Conservation (phyloP, 176 grass and related monocot genomes). For the Tuctoria greenei region DNA sequence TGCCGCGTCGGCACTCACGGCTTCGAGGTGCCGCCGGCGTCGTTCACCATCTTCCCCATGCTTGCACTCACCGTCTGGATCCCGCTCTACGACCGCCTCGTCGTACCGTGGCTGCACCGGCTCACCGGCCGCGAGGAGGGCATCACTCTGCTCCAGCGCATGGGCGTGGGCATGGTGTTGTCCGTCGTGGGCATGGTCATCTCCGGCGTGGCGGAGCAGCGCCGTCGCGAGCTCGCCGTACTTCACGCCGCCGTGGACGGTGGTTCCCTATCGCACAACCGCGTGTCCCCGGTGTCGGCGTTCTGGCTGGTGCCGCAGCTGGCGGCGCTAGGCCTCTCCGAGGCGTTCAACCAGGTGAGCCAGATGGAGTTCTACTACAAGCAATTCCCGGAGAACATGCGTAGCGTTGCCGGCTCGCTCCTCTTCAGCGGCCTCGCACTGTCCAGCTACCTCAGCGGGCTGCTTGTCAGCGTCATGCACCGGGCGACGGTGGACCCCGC, state of each 20-base stretch:
- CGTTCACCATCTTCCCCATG: constrained; percentile 66
- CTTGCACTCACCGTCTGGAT: constrained; percentile 68
- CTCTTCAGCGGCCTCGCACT: constrained; percentile 55
- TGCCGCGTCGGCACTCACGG: constrained; percentile 28
- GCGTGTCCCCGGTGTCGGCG: constrained; percentile 28
- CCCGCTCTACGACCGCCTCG: constrained; percentile 58
- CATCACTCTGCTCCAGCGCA: constrained; percentile 63
- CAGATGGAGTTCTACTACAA: constrained; percentile 87
- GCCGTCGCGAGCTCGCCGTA: constrained; percentile 26
- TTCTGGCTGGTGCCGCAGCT: constrained; percentile 72
- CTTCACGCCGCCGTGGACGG: not conserved
- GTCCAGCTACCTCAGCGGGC: constrained; percentile 59
- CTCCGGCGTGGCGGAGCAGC: constrained; percentile 40
- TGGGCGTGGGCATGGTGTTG: constrained; percentile 64
- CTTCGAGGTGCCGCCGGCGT: constrained; percentile 55
- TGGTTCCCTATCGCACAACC: not conserved
- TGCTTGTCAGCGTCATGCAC: constrained; percentile 45
- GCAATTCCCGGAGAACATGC: constrained; percentile 80
- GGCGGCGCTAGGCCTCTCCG: constrained; percentile 46
- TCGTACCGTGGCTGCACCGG: constrained; percentile 41
- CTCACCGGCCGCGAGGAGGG: constrained; percentile 51
- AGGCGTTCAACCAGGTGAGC: constrained; percentile 70
- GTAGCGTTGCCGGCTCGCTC: constrained; percentile 65
- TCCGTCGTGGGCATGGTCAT: constrained; percentile 49
- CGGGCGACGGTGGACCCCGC: not conserved